phyloP scores from a whole-genome alignment of 805 yeast genomes.

The Groenewaldozyma tartarivorans region DNA sequence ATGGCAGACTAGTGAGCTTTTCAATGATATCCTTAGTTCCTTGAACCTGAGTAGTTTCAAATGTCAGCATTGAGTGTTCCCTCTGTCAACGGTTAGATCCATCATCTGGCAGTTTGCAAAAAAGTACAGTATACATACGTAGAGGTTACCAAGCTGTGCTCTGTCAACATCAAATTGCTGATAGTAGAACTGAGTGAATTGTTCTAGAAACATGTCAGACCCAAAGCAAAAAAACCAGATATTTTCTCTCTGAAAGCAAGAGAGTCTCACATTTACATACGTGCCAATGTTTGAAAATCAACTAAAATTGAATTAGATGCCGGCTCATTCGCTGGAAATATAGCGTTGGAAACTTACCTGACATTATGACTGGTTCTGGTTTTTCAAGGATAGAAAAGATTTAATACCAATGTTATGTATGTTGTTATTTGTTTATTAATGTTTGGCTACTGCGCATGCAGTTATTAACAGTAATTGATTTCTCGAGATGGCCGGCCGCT shows the following conservation, averaged over 20 bases:
- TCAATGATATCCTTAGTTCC: conserved; percentile 91
- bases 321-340: too few relatives aligned
- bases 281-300: conserved; percentile 18
- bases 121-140: conserved; percentile 33
- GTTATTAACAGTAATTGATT: too few relatives aligned
- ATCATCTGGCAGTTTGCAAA: background rate
- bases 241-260: too few relatives aligned
- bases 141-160: conserved; percentile 81
- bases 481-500: too few relatives aligned
- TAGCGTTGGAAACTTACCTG: too few relatives aligned
- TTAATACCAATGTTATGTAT: too few relatives aligned
- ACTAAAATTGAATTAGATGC: conserved; percentile 10
- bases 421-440: too few relatives aligned
- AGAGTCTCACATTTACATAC: conserved; percentile 23
- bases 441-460: too few relatives aligned
- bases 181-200: conserved; percentile 91
- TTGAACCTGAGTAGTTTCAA: conserved; percentile 88
- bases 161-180: conserved; percentile 91
- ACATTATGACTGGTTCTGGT: too few relatives aligned
- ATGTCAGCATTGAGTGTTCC: conserved; percentile 94
- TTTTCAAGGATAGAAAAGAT: too few relatives aligned
- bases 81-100: conserved; percentile 36
- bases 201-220: conserved; percentile 40
- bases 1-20: conserved; percentile 80
- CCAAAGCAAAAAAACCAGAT: too few relatives aligned